Evolutionary conservation across 2,329 filamentous ascomycete genomes (phyloP), one percentile per base, ranked within the genome.

Genomic region (Furcasterigmium sp.): DNA sequence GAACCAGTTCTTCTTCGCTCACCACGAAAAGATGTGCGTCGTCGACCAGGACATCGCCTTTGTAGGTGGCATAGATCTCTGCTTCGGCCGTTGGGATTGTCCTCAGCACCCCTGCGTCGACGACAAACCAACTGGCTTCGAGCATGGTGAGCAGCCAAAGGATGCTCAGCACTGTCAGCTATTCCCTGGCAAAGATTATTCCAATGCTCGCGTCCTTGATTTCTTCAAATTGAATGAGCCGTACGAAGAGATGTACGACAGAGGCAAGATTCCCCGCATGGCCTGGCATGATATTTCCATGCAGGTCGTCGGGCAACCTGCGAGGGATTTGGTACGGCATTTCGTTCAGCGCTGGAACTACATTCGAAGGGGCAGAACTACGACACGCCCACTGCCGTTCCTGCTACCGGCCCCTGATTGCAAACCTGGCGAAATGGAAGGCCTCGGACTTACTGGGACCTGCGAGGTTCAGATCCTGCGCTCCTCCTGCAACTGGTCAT

Each of bases 331-430:
- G 49, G 96, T 91, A 3, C 82, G 93, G 18, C 93, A 97, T 63
- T 98, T 98, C 58, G 90, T 97, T 5, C 93, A 98, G 64, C 80
- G 93, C 47, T 98, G 93, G 93, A 97, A 97, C 62, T 97, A 97
- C 54, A 82, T 98, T 32, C 78, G 95, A 39, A 85, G 93, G 42
- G 91, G 94, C 49, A 83, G 93, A 46, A 95, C 95, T 56, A 90
- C 93, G 5, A 95, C 91, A 1, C 80, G 93, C 17, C 94, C 93
- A 4, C 91, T 94, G 1, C 93, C 93, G 0, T 95, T 97, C 61
- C 67, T 98, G 30, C 76, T 98, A 5, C 93, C 93, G 4, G 91
- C 93, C 1, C 93, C 93, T 2, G 94, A 98, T 60, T 95, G 91
- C 55, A 87, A 87, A 41, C 75, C 82, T 23, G 85, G 84, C 28